These are phyloP conservation scores for Pleurotus djamor DNA, from an alignment of 768 basidiomycete species.

Conservation along the genomic window DNA sequence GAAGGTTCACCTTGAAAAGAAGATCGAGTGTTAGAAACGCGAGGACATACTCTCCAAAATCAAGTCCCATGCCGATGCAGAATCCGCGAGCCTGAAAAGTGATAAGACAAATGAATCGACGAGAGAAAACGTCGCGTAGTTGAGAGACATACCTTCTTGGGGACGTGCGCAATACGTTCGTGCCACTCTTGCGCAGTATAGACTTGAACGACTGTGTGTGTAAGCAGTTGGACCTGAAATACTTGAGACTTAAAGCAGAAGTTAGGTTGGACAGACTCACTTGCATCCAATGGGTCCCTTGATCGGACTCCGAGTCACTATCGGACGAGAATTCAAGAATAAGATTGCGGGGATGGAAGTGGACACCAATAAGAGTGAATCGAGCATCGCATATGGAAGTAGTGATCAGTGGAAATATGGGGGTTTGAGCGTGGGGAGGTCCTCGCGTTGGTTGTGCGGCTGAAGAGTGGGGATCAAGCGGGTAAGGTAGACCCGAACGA, in stretches of 20 bases:
- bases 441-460: not conserved
- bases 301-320: not conserved
- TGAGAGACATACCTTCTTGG: slow-evolving; percentile 2
- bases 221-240: not conserved
- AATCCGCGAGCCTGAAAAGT: not conserved
- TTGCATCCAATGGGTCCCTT: not conserved
- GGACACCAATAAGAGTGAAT: not conserved
- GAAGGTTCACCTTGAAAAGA: slow-evolving; percentile 6
- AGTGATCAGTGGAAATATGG: not conserved
- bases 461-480: not conserved
- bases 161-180: not conserved
- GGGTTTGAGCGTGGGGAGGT: not conserved
- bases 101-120: not conserved
- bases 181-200: not conserved
- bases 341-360: not conserved
- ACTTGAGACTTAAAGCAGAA: not conserved
- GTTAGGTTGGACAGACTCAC: not conserved
- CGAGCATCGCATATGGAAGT: not conserved
- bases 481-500: not conserved
- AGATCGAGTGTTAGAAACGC: slow-evolving; percentile 8
- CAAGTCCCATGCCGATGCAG: slow-evolving; percentile 7
- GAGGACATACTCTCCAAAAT: slow-evolving; percentile 9
- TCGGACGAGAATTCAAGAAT: not conserved
- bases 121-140: not conserved
- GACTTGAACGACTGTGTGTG: slow-evolving; percentile 5